A percentile compares a stretch with the other conserved stretches of the same genome.
Evolutionary conservation across 495 filamentous ascomycete genomes (phyloP).

Genomic region (Daldinia loculata): DNA sequence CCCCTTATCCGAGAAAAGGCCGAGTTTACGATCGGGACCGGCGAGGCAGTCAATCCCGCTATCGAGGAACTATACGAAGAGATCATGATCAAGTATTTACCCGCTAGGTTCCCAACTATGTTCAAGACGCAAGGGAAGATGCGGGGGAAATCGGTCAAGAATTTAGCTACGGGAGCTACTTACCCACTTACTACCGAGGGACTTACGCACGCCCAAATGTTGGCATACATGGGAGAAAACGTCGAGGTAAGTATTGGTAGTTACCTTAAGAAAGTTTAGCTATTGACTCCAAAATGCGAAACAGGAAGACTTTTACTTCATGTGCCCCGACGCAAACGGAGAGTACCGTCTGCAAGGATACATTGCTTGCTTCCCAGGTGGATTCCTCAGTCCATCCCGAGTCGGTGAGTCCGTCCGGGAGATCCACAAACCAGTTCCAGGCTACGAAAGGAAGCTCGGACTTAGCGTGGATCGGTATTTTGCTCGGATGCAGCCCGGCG

Average conservation of each 20-base stretch:
- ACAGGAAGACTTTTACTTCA: slow-evolving; percentile 40
- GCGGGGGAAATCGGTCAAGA: slow-evolving; percentile 18
- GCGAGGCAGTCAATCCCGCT: slow-evolving; percentile 31
- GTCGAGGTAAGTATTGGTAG: slow-evolving; percentile 17
- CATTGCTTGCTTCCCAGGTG: slow-evolving; percentile 39
- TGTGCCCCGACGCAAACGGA: slow-evolving; percentile 30
- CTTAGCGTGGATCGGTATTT: slow-evolving; percentile 78
- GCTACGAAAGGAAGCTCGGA: slow-evolving; percentile 68
- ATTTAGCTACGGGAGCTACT: slow-evolving; percentile 24
- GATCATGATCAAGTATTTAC: slow-evolving; percentile 36
- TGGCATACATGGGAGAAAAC: slow-evolving; percentile 35
- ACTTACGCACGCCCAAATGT: slow-evolving; percentile 26
- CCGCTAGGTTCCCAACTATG: slow-evolving; percentile 36
- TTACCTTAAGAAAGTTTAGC: not conserved
- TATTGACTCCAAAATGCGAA: not conserved
- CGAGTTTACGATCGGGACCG: slow-evolving; percentile 31
- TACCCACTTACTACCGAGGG: slow-evolving; percentile 20
- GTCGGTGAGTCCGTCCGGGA: slow-evolving; percentile 43
- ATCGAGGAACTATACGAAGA: slow-evolving; percentile 36
- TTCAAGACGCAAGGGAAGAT: slow-evolving; percentile 17
- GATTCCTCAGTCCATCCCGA: slow-evolving; percentile 33
- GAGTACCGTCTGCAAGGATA: slow-evolving; percentile 37
- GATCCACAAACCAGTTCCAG: slow-evolving; percentile 71
- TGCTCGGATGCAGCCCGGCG: slow-evolving; percentile 57
- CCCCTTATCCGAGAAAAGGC: slow-evolving; percentile 23